A percentile compares a stretch with the other conserved stretches of the same genome.
phyloP scores from a whole-genome alignment of 2,329 filamentous ascomycete species.

The Paramyrothecium sp. region DNA sequence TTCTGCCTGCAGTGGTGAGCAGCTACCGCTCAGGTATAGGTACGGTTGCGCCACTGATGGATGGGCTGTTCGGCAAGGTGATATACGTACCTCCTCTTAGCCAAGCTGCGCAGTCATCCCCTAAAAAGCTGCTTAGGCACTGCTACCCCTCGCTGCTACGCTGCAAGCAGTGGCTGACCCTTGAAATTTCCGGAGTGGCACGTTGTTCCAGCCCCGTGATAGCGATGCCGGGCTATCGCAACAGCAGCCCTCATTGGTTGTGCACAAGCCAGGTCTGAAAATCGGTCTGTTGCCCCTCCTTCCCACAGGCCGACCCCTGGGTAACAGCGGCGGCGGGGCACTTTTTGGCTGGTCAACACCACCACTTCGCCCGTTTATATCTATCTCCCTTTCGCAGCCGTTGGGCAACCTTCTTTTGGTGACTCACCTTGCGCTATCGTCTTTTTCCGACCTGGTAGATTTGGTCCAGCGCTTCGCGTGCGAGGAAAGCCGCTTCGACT shows the following conservation, averaged over 20 bases:
- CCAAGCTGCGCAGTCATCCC: slow-evolving; percentile 21
- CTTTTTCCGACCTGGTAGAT: neutral
- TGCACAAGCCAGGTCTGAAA: slow-evolving; percentile 20
- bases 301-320: slow-evolving; percentile 12
- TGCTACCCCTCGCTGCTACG: neutral
- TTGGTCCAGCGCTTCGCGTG: neutral
- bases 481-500: neutral
- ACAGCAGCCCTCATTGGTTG: slow-evolving; percentile 15
- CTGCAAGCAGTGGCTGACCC: neutral
- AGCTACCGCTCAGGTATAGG: neutral
- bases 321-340: slow-evolving; percentile 24
- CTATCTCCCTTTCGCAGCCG: slow-evolving; percentile 1
- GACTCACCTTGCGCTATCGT: neutral
- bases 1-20: slow-evolving; percentile 17
- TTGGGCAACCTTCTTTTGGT: neutral
- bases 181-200: slow-evolving; percentile 16
- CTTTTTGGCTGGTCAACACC: slow-evolving; percentile 11
- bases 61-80: no score
- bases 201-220: slow-evolving; percentile 23
- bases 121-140: slow-evolving; percentile 18
- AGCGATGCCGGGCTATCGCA: neutral
- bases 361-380: neutral
- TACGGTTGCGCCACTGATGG: neutral
- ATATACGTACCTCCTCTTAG: slow-evolving; percentile 2
- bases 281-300: slow-evolving; percentile 23